These are phyloP conservation scores for Malus sieversii DNA, from an alignment of 306 rosid species.

Conservation along the genomic window DNA sequence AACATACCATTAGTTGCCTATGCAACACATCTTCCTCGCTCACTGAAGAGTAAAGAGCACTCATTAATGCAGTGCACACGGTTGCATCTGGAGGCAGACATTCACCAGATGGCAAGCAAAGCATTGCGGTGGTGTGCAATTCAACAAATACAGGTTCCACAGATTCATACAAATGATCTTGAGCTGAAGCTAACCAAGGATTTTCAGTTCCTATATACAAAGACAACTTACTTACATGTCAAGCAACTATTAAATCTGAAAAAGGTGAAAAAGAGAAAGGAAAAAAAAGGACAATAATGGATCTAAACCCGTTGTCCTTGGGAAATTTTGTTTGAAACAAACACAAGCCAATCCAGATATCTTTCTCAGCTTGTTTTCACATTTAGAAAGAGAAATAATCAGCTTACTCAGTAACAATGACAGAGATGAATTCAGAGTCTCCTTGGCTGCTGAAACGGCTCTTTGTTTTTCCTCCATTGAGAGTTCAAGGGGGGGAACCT, in stretches of 20 bases:
- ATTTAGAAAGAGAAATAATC: not conserved
- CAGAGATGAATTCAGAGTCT: conserved; percentile 63
- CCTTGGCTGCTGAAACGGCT: conserved; percentile 65
- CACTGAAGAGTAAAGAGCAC: conserved; percentile 76
- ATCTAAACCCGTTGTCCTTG: not conserved
- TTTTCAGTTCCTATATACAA: conserved; percentile 54
- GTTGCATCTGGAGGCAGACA: conserved; percentile 87
- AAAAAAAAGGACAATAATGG: not conserved
- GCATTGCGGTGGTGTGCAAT: conserved; percentile 87
- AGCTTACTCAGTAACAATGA: conserved; percentile 71
- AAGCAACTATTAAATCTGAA: not conserved
- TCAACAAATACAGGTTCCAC: conserved; percentile 65
- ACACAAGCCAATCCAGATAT: conserved; percentile 7
- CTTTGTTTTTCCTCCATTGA: conserved; percentile 78
- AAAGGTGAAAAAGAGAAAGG: not conserved
- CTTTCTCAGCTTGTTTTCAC: not conserved
- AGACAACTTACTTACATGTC: conserved; percentile 7
- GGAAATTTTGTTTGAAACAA: not conserved
- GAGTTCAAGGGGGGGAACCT: conserved; percentile 50
- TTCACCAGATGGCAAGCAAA: conserved; percentile 91
- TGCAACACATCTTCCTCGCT: conserved; percentile 59
- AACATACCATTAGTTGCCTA: conserved; percentile 64
- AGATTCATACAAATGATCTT: conserved; percentile 38
- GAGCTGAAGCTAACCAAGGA: conserved; percentile 57
- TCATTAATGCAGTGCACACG: conserved; percentile 66